Percentiles rank a stretch among this genome's conserved stretches.
Evolutionary conservation across 306 rosid genomes (phyloP).

Genomic region (Crotalaria pallida): DNA sequence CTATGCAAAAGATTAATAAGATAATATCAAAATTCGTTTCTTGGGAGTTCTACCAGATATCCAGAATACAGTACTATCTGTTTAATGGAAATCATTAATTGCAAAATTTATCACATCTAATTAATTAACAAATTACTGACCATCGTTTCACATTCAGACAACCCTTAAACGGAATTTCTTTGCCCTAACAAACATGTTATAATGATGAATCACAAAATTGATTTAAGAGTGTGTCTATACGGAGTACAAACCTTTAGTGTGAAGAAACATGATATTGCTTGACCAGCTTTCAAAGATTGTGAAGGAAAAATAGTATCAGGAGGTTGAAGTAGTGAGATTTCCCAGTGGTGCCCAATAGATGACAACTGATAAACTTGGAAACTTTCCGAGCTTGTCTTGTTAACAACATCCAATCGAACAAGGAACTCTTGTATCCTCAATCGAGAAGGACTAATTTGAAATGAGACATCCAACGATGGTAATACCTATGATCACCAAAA

Average conservation of each 20-base stretch:
- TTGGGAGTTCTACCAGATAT: background rate
- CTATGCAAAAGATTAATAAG: background rate
- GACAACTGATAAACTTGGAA: constrained; percentile 85
- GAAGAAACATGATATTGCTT: constrained; percentile 87
- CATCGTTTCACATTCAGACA: background rate
- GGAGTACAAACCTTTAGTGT: constrained; percentile 58
- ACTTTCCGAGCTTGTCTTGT: constrained; percentile 68
- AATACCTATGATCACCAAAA: constrained; percentile 50
- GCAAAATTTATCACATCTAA: too few relatives aligned
- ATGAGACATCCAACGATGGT: constrained; percentile 83
- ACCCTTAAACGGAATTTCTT: constrained; percentile 10
- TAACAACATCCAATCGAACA: constrained; percentile 78
- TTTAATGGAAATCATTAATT: too few relatives aligned
- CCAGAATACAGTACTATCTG: background rate
- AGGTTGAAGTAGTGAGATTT: constrained; percentile 73
- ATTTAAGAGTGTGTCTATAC: background rate
- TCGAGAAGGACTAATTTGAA: constrained; percentile 80
- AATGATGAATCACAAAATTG: constrained; percentile 1
- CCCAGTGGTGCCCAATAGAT: constrained; percentile 70
- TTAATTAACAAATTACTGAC: background rate
- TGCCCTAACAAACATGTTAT: background rate
- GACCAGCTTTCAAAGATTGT: constrained; percentile 66
- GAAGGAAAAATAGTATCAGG: constrained; percentile 69
- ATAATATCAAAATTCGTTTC: background rate
- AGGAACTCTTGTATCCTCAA: constrained; percentile 83